A percentile compares a stretch with the other conserved stretches of the same genome.
Conservation (phyloP, 495 filamentous ascomycete genomes). For the Rhizodiscina lignyota region DNA sequence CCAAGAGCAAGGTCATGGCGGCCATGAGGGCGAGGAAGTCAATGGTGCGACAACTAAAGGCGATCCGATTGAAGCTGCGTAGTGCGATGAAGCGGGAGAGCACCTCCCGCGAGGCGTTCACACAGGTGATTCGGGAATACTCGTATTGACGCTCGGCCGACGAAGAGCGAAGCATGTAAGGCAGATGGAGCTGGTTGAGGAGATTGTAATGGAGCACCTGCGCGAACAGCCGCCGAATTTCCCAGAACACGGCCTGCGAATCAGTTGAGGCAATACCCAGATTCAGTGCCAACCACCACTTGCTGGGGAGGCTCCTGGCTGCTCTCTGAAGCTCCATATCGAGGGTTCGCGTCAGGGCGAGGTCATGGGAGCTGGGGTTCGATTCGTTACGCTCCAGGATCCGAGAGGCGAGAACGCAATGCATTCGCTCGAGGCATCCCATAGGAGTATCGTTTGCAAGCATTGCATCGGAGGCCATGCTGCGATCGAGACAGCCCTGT, state of each 20-base stretch:
- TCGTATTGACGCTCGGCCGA: slow-evolving; percentile 6
- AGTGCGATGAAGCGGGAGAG: slow-evolving; percentile 13
- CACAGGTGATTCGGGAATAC: slow-evolving; percentile 12
- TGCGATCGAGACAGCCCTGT: slow-evolving; percentile 7
- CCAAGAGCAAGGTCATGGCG: slow-evolving; percentile 17
- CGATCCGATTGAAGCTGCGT: slow-evolving; percentile 10
- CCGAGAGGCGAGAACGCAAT: slow-evolving; percentile 12
- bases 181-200: slow-evolving; percentile 4
- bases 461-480: slow-evolving; percentile 2
- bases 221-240: slow-evolving; percentile 5
- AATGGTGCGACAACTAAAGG: slow-evolving; percentile 12
- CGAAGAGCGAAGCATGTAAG: slow-evolving; percentile 5
- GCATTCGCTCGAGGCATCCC: slow-evolving; percentile 18
- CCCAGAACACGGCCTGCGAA: slow-evolving; percentile 5
- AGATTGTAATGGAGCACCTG: slow-evolving; percentile 6
- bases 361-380: background rate
- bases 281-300: slow-evolving; percentile 20
- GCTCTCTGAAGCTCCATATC: slow-evolving; percentile 18
- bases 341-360: slow-evolving; percentile 14
- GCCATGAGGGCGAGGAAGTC: slow-evolving; percentile 23
- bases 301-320: slow-evolving; percentile 15
- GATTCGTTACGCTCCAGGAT: slow-evolving; percentile 21
- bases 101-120: slow-evolving; percentile 15
- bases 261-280: slow-evolving; percentile 1
- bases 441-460: slow-evolving; percentile 10